A percentile compares a stretch with the other conserved stretches of the same genome.
phyloP scores from a whole-genome alignment of 108 stramenopile genomes.

The Cyclotella baltica region DNA sequence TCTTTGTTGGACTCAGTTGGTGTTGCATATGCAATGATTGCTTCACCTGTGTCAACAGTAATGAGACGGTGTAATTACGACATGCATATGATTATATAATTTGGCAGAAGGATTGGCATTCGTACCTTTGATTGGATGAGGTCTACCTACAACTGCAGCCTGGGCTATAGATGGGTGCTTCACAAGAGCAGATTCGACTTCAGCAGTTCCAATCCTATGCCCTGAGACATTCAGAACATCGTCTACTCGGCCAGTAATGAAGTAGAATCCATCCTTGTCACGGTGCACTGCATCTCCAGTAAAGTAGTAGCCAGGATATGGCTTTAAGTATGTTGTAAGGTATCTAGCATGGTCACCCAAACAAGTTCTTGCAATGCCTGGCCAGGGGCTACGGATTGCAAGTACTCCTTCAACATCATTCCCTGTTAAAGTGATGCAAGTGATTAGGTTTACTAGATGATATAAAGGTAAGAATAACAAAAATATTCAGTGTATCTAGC shows the following conservation, averaged over 20 bases:
- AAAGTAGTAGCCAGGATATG: constrained; percentile 90
- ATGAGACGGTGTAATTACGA: neutral
- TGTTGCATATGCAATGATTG: constrained; percentile 87
- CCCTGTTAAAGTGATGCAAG: too few relatives aligned
- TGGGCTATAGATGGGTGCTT: constrained; percentile 82
- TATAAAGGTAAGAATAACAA: too few relatives aligned
- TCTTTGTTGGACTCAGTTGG: constrained; percentile 61
- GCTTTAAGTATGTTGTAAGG: constrained; percentile 76
- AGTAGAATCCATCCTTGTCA: constrained; percentile 89
- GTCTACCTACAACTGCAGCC: constrained; percentile 86
- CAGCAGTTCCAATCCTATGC: constrained; percentile 86
- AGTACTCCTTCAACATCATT: constrained; percentile 85
- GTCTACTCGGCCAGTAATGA: constrained; percentile 92
- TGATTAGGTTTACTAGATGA: too few relatives aligned
- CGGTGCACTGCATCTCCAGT: constrained; percentile 85
- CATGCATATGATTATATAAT: neutral
- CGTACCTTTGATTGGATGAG: constrained; percentile 86
- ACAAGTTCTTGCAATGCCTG: constrained; percentile 78
- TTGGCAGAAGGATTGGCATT: neutral
- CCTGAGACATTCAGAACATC: constrained; percentile 91
- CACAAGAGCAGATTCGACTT: constrained; percentile 87
- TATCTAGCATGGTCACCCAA: constrained; percentile 88
- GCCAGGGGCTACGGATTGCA: constrained; percentile 69
- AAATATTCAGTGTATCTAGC: neutral
- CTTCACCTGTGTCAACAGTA: constrained; percentile 58